These are phyloP conservation scores for Neurospora crassa DNA, from an alignment of 2,329 filamentous ascomycete species.

Conservation along the genomic window DNA sequence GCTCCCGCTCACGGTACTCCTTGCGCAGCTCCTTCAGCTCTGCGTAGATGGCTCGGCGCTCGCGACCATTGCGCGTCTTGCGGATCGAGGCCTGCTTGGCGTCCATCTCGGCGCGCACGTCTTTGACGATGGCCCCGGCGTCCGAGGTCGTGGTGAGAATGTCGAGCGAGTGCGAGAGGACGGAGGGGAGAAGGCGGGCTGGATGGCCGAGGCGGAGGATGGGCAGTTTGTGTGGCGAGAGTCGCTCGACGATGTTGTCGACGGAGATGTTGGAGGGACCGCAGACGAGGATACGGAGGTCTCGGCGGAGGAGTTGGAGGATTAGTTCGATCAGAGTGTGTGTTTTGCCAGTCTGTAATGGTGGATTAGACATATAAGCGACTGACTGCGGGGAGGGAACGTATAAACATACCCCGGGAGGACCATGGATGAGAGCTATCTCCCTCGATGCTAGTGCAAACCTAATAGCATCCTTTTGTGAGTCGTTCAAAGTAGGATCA, in stretches of 20 bases:
- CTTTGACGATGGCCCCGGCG: slow-evolving; percentile 78
- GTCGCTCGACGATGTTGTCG: slow-evolving; percentile 92
- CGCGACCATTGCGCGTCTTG: slow-evolving; percentile 73
- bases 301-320: slow-evolving; percentile 70
- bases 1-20: slow-evolving; percentile 80
- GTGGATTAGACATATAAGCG: slow-evolving; percentile 1
- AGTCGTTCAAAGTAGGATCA: slow-evolving; percentile 52
- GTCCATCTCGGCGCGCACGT: slow-evolving; percentile 89
- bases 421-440: slow-evolving; percentile 85
- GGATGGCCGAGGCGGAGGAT: slow-evolving; percentile 90
- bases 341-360: slow-evolving; percentile 73
- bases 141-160: slow-evolving; percentile 85
- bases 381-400: background rate
- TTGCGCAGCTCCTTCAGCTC: slow-evolving; percentile 79
- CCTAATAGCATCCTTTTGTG: slow-evolving; percentile 59
- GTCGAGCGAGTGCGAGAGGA: slow-evolving; percentile 83
- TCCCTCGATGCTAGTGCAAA: slow-evolving; percentile 79
- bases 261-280: slow-evolving; percentile 95
- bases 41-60: slow-evolving; percentile 71
- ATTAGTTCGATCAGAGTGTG: slow-evolving; percentile 95
- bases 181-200: slow-evolving; percentile 77
- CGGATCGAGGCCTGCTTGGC: slow-evolving; percentile 79
- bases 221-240: slow-evolving; percentile 74
- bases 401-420: slow-evolving; percentile 56
- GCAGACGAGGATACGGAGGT: slow-evolving; percentile 77